Conservation (phyloP, 2,329 filamentous ascomycete genomes). For the Trichoderma atrobrunneum region DNA sequence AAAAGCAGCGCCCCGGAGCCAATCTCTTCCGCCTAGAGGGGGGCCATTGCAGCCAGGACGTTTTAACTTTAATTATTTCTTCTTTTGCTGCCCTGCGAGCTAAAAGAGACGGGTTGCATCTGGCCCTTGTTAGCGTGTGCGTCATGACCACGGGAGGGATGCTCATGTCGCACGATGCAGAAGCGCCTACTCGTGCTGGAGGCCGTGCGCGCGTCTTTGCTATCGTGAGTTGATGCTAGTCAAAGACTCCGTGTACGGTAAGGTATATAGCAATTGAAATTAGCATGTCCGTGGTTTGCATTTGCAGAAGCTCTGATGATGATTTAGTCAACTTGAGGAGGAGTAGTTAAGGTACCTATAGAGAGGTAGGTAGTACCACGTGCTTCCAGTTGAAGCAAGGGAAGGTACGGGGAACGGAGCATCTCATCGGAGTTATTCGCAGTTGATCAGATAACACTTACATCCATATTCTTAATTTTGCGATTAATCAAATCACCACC, state of each 20-base stretch:
- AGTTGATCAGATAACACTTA: background rate
- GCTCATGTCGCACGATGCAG: constrained; percentile 11
- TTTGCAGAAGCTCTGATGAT: background rate
- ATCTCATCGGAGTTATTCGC: background rate
- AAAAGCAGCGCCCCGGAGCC: constrained; percentile 11
- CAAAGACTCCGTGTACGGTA: background rate
- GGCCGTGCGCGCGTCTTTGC: background rate
- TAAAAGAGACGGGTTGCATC: background rate
- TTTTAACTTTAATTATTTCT: constrained; percentile 15
- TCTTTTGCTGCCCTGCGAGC: background rate
- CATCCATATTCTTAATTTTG: background rate
- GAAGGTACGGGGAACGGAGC: background rate
- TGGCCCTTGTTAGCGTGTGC: constrained; percentile 3
- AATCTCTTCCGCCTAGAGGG: constrained; percentile 12
- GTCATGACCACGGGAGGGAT: background rate
- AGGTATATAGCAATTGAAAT: background rate
- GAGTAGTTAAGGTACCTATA: background rate
- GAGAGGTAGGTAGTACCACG: no score
- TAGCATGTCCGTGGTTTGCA: background rate
- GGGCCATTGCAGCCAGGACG: background rate
- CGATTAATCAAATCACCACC: background rate
- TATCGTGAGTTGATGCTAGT: background rate
- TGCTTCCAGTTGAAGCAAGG: background rate
- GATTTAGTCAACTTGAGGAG: background rate
- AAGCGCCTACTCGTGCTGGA: background rate